Percentiles rank a stretch among this genome's conserved stretches.
These are phyloP conservation scores for Mortierella hygrophila DNA, from an alignment of 192 early-diverging fungal species.

Conservation along the genomic window DNA sequence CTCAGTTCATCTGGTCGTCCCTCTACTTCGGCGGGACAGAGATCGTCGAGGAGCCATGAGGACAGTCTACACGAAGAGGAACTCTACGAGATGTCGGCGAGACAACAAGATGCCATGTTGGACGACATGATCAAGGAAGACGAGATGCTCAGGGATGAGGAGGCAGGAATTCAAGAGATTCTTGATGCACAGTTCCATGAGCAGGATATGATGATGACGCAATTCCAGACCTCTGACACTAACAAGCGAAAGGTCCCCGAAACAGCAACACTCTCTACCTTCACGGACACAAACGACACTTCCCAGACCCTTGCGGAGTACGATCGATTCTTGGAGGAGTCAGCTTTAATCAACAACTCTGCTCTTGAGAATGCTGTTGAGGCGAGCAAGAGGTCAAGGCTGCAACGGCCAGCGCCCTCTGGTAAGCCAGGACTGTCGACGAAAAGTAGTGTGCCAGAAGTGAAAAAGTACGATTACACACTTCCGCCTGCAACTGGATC, in stretches of 20 bases:
- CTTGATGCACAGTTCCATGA: constrained; percentile 25
- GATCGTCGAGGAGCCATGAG: neutral
- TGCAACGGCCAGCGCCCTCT: neutral
- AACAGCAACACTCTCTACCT: neutral
- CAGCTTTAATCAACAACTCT: neutral
- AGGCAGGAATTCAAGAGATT: constrained; percentile 20
- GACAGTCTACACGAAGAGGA: constrained; percentile 41
- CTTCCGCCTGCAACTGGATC: constrained; percentile 58
- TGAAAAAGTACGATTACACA: constrained; percentile 48
- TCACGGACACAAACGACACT: neutral
- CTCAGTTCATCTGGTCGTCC: constrained; percentile 10
- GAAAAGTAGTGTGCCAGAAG: neutral
- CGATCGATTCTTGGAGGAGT: constrained; percentile 26
- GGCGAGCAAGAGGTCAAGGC: constrained; percentile 26
- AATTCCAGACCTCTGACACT: neutral
- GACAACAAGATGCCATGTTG: constrained; percentile 42
- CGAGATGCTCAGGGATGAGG: constrained; percentile 26
- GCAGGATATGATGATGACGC: constrained; percentile 14
- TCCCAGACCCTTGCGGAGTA: constrained; percentile 11
- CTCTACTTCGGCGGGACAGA: neutral
- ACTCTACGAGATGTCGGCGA: constrained; percentile 47
- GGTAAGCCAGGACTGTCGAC: neutral
- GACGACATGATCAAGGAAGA: constrained; percentile 42
- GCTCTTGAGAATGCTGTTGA: neutral
- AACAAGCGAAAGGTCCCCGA: constrained; percentile 14